Base-by-base conservation (phyloP, 2,329 filamentous ascomycete species). In the Microdochium bolleyi region DNA sequence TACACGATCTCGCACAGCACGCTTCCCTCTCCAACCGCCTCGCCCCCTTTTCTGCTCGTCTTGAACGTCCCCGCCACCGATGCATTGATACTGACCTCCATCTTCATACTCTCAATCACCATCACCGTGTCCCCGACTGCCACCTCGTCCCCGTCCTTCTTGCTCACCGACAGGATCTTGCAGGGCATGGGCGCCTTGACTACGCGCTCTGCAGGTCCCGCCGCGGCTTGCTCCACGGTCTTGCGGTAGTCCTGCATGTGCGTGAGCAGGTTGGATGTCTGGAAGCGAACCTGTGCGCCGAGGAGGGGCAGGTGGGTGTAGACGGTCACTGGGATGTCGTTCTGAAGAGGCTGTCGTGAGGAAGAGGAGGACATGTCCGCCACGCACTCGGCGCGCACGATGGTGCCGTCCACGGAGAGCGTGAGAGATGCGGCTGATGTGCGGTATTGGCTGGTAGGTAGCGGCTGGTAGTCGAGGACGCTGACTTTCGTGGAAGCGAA, bases 101-200 rank as follows among this genome's bases (percentile, higher is more conserved):
- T 70, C 60, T 70, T 75, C 71, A 74, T 75, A 49, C 71, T 73
- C 61, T 74, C 67, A 50, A 67, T 61, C 0, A 68, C 61, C 61
- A 69, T 64, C 2, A 66, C 64, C 1, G 55, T 56, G 3, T 69
- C 65, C 0, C 67, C 68, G 3, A 56, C 56, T 19, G 63, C 59
- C 10, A 69, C 63, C 2, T 59, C 46, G 4, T 66, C 65, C 2
- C 63, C 65, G 41, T 62, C 60, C 30, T 64, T 58, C 53, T 66
- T 69, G 49, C 65, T 48, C 0, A 69, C 54, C 2, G 55, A 60
- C 24, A 70, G 56, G 1, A 70, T 60, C 51, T 67, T 67, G 51
- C 68, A 70, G 4, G 67, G 68, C 68, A 70, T 69, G 16, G 64
- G 64, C 7, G 63, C 64, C 3, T 58, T 62, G 2, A 61, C 27